These are phyloP conservation scores for Crucibulum laeve DNA, from an alignment of 768 basidiomycete genomes.

Conservation along the genomic window DNA sequence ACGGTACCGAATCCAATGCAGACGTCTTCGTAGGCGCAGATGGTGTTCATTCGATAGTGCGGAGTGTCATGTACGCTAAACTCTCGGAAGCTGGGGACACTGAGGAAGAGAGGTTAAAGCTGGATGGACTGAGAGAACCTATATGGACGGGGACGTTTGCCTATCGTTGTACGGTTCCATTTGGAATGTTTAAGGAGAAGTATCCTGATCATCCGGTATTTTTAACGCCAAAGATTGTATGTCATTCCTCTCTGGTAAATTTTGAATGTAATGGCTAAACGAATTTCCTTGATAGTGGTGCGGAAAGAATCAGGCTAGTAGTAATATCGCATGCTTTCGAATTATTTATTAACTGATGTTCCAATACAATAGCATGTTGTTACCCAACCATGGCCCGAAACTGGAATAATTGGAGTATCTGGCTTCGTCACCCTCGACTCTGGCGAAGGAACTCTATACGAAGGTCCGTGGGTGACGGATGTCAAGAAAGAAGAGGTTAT, in stretches of 20 bases:
- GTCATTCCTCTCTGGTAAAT: neutral
- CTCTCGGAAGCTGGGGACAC: neutral
- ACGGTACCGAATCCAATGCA: conserved; percentile 19
- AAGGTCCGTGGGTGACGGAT: conserved; percentile 13
- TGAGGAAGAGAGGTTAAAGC: neutral
- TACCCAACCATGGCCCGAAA: conserved; percentile 18
- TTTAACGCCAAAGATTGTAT: conserved; percentile 9
- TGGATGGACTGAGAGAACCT: conserved; percentile 7
- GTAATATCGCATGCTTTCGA: neutral
- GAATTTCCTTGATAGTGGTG: conserved; percentile 10
- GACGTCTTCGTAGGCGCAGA: conserved; percentile 39
- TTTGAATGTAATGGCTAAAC: neutral
- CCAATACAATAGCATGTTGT: conserved; percentile 14
- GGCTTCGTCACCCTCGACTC: conserved; percentile 15
- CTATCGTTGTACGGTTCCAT: conserved; percentile 9
- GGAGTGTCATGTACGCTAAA: conserved; percentile 14
- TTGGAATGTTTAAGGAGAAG: conserved; percentile 5
- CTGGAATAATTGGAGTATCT: conserved; percentile 15
- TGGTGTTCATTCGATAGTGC: conserved; percentile 26
- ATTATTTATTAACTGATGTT: neutral
- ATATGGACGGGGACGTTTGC: conserved; percentile 13
- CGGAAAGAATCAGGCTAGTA: conserved; percentile 10
- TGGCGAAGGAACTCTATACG: conserved; percentile 12
- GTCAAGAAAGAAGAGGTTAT: conserved; percentile 11
- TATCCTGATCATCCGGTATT: conserved; percentile 12